Evolutionary conservation across 1,139 yeast genomes (phyloP).

Genomic region (Suhomyces taliae): DNA sequence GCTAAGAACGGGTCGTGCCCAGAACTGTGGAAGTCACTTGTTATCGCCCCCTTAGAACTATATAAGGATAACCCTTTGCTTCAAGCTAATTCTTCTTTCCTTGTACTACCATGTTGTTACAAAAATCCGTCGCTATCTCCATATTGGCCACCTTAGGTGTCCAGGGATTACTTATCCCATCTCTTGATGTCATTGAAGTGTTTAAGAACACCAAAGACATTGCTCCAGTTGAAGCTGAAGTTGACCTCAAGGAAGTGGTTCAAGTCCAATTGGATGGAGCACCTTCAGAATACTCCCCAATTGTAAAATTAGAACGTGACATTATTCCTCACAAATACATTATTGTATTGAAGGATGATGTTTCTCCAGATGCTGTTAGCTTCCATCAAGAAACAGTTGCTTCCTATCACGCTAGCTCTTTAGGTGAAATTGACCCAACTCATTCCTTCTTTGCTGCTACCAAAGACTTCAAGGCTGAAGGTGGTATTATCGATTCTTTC

Average conservation of each 20-base stretch:
- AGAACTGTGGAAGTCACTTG: conserved; percentile 9
- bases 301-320: conserved; percentile 44
- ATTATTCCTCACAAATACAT: conserved; percentile 77
- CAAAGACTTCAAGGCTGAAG: conserved; percentile 29
- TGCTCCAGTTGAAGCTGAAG: conserved; percentile 12
- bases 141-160: conserved; percentile 60
- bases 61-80: conserved; percentile 4
- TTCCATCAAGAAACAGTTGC: conserved; percentile 69
- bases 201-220: conserved; percentile 18
- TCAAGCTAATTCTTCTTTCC: background rate
- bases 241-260: conserved; percentile 14
- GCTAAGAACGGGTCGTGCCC: conserved; percentile 6
- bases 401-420: conserved; percentile 41
- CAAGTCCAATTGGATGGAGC: conserved; percentile 12
- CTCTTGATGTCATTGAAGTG: conserved; percentile 46
- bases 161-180: conserved; percentile 67
- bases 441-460: conserved; percentile 44
- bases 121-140: conserved; percentile 50
- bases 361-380: conserved; percentile 48
- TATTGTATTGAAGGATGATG: conserved; percentile 64
- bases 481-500: conserved; percentile 72
- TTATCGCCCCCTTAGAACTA: conserved; percentile 8
- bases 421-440: conserved; percentile 27
- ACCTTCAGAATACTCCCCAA: conserved; percentile 35
- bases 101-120: conserved; percentile 38